phyloP scores from a whole-genome alignment of 306 rosid genomes.

The Quercus bicolor region DNA sequence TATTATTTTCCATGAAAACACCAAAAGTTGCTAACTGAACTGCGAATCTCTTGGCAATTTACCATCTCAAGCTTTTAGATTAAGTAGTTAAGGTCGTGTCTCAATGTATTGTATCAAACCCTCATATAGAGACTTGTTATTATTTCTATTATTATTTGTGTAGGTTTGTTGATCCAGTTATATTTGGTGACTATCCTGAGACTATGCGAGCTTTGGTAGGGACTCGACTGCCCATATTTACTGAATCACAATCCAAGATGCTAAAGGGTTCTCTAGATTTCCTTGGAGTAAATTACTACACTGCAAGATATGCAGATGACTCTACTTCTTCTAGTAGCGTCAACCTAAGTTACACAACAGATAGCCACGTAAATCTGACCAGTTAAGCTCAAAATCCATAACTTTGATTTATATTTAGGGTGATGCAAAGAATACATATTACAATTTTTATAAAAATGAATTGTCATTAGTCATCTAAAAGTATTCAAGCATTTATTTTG shows the following conservation, averaged over 20 bases:
- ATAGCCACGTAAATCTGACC: slow-evolving; percentile 20
- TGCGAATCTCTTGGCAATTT: too few relatives aligned
- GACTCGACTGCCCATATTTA: slow-evolving; percentile 28
- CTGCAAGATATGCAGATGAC: slow-evolving; percentile 15
- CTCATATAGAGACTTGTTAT: neutral
- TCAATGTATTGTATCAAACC: neutral
- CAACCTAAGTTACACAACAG: slow-evolving; percentile 26
- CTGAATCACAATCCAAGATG: slow-evolving; percentile 5
- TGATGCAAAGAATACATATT: too few relatives aligned
- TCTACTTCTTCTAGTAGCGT: neutral
- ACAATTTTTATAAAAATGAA: too few relatives aligned
- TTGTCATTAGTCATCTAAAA: too few relatives aligned
- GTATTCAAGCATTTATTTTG: too few relatives aligned
- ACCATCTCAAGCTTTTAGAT: too few relatives aligned
- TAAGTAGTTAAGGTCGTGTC: neutral
- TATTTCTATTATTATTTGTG: neutral
- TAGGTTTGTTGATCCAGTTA: slow-evolving; percentile 24
- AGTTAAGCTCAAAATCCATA: slow-evolving; percentile 29
- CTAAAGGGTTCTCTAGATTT: slow-evolving; percentile 28
- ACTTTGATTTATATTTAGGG: neutral
- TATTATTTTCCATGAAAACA: too few relatives aligned
- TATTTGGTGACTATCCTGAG: slow-evolving; percentile 23
- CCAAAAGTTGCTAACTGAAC: too few relatives aligned
- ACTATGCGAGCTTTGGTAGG: slow-evolving; percentile 17
- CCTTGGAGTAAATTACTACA: slow-evolving; percentile 27